Conservation (phyloP, 1,284 basidiomycete species). For the Papiliotrema fonsecae region DNA sequence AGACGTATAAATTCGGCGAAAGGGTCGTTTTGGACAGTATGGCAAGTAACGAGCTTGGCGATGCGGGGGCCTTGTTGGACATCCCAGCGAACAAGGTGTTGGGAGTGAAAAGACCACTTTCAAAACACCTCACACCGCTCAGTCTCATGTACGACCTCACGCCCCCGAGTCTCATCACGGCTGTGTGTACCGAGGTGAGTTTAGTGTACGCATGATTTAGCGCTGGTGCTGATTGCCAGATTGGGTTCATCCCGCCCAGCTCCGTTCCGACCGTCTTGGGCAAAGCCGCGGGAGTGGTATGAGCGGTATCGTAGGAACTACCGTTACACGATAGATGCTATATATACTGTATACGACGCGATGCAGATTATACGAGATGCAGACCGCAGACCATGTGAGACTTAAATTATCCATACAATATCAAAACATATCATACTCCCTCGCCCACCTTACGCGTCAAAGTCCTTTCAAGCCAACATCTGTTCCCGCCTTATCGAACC, state of each 20-base stretch:
- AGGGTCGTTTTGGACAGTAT: conserved; percentile 89
- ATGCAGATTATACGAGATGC: too few species aligned
- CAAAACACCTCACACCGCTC: conserved; percentile 57
- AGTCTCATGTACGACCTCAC: conserved; percentile 89
- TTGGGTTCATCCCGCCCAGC: conserved; percentile 77
- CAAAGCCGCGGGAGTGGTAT: conserved; percentile 31
- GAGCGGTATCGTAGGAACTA: too few species aligned
- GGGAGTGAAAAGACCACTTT: conserved; percentile 9
- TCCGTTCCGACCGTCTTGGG: conserved; percentile 51
- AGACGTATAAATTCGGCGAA: conserved; percentile 98
- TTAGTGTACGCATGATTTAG: not conserved
- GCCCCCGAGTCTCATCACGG: conserved; percentile 80
- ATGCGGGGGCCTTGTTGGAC: conserved; percentile 27
- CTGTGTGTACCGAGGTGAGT: conserved; percentile 86
- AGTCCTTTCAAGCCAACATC: not conserved
- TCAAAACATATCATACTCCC: not conserved
- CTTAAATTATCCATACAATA: not conserved
- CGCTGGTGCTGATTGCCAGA: conserved; percentile 10
- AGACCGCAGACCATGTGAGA: too few species aligned
- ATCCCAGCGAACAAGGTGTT: conserved; percentile 18
- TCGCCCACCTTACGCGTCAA: not conserved
- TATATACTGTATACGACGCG: too few species aligned
- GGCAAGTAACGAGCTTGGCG: conserved; percentile 91
- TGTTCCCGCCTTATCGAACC: not conserved
- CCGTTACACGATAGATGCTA: not conserved